Evolutionary conservation across 2,329 filamentous ascomycete species (phyloP), one percentile per base, ranked within the genome.

Genomic region (Chalara sp.): DNA sequence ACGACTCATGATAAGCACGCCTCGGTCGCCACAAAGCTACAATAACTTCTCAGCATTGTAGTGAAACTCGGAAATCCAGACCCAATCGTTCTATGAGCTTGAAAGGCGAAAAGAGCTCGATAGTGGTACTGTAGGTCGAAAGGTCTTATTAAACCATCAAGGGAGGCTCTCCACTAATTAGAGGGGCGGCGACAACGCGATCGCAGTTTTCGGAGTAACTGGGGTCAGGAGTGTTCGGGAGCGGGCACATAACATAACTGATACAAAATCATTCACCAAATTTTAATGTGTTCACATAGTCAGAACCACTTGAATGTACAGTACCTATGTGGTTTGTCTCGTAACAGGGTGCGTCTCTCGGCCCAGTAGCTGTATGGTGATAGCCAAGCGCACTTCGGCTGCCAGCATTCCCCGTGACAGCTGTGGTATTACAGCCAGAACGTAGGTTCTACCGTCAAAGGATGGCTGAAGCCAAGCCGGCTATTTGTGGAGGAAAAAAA

Each of bases 181-280:
- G 44, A 46, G 44, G 28, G 48, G 44, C 44, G 28, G 42, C 51
- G 48, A 56, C 43, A 43, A 57, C 50, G 39, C 32, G 33, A 55
- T 57, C 11, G 41, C 53, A 57, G 48, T 44, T 57, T 55, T 53
- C 28, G 48, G 42, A 56, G 50, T 46, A 53, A 50, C 47, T n/a
- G n/a, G n/a, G n/a, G n/a, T n/a, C 39, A 28, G 44, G 41, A 52
- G 32, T 55, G 47, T 55, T 55, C 28, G 46, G 33, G 41, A 54
- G 46, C 48, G 42, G 46, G 55, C 46, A 55, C 43, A 55, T 41
- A 55, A 57, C 44, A 52, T 47, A 44, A 51, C 48, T 53, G 21
- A 54, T 31, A 56, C 31, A 48, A 50, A 54, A 50, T 39, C n/a
- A n/a, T 54, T 72, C 45, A 12, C 4, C 2, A 37, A 47, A 30